Evolutionary conservation across 2,329 filamentous ascomycete genomes (phyloP), one percentile per base, ranked within the genome.

Genomic region (Fusarium foetens): DNA sequence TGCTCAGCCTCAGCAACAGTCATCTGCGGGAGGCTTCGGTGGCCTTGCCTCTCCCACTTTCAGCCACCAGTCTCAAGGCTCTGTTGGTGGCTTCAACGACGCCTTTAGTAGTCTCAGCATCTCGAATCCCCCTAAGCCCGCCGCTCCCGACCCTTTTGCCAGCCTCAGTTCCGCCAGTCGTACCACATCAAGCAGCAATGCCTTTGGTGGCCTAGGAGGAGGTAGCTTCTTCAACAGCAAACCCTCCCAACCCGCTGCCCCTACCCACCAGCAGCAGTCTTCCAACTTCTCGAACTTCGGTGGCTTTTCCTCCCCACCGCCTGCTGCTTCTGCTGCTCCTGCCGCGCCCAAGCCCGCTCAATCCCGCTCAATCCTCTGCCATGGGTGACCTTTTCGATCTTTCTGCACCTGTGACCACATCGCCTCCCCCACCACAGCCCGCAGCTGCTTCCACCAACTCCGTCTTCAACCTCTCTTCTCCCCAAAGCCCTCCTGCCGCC

Each of bases 301-400:
- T 38, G 87, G 88, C 17, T 90, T 92, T 63, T 83, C 84, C 43
- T 83, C 87, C 12, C 80, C 88, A 11, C 77, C 83, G 3, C 76
- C 82, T 27, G 70, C 81, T 21, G 73, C 80, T 58, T 53, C 81
- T 27, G 73, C 80, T 53, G 51, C 81, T 76, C 73, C 81, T 42
- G 66, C 78, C 45, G 68, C 81, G 60, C 69, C 84, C 27, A 84
- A 87, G 79, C 85, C 80, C 54, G 80, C 80, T 73, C 83, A 81
- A 58, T 86, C 85, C 80, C 54, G 80, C 80, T 73, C 83, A 81
- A 58, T 86, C 87, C 14, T 88, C 89, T 35, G 87, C 90, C 21
- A 89, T 96, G 76, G 91, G 90, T 53, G 94, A 97, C 78, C 86
- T 98, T 3, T 95, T 98, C 77, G 94, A 95, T 78, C 89, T 97